These are phyloP conservation scores for Geotrichum cucujoidarum DNA, from an alignment of 1,139 yeast genomes.

Conservation along the genomic window DNA sequence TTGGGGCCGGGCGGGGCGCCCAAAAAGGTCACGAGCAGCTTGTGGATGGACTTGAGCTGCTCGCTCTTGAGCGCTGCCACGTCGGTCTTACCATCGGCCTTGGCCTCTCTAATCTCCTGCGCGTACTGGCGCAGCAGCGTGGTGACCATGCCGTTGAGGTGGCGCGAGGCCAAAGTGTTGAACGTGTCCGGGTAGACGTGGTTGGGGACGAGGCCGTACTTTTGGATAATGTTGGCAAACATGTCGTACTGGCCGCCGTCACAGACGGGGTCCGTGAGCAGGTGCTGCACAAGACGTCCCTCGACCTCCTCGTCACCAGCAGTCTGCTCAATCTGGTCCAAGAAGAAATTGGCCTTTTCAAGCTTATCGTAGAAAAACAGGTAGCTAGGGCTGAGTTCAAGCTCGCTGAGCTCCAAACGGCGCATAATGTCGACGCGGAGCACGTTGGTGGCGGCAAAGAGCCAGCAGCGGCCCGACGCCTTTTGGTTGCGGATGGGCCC, in stretches of 20 bases:
- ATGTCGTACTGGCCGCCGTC: slow-evolving; percentile 89
- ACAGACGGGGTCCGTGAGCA: slow-evolving; percentile 57
- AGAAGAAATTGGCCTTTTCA: slow-evolving; percentile 69
- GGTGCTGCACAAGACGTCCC: slow-evolving; percentile 59
- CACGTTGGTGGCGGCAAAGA: slow-evolving; percentile 75
- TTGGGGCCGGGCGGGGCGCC: slow-evolving; percentile 75
- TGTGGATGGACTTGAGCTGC: slow-evolving; percentile 59
- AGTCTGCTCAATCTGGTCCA: slow-evolving; percentile 69
- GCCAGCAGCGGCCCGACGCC: slow-evolving; percentile 79
- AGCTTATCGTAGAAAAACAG: slow-evolving; percentile 69
- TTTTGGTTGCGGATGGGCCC: slow-evolving; percentile 70
- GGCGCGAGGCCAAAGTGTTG: slow-evolving; percentile 55
- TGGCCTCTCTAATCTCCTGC: slow-evolving; percentile 52
- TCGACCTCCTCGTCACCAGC: slow-evolving; percentile 51
- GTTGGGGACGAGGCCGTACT: slow-evolving; percentile 75
- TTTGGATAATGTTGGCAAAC: slow-evolving; percentile 67
- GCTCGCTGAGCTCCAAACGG: slow-evolving; percentile 58
- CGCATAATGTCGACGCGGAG: slow-evolving; percentile 59
- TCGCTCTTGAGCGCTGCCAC: slow-evolving; percentile 41
- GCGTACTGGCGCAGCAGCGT: slow-evolving; percentile 73
- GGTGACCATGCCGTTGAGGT: slow-evolving; percentile 57
- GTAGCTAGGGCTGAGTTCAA: slow-evolving; percentile 70
- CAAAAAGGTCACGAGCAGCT: slow-evolving; percentile 57
- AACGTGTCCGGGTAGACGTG: slow-evolving; percentile 65
- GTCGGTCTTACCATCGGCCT: slow-evolving; percentile 32